A percentile compares a stretch with the other conserved stretches of the same genome.
Conservation (phyloP, 2,329 filamentous ascomycete genomes). For the Ophiognomonia clavigignenti-juglandacearum region DNA sequence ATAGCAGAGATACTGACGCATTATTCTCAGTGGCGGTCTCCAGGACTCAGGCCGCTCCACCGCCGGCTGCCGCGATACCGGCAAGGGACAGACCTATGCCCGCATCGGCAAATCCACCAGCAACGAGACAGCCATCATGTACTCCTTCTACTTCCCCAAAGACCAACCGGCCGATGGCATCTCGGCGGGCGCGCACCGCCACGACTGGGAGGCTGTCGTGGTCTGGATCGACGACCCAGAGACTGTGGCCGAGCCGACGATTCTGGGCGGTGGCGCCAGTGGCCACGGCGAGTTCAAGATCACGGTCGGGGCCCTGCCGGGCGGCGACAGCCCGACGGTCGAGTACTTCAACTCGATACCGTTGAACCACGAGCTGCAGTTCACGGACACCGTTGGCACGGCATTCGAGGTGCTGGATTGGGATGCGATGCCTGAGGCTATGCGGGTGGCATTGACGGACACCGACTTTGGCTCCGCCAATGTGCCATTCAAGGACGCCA, state of each 20-base stretch:
- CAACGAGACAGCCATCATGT: slow-evolving; percentile 31
- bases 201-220: slow-evolving; percentile 33
- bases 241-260: slow-evolving; percentile 21
- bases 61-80: slow-evolving; percentile 24
- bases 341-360: slow-evolving; percentile 29
- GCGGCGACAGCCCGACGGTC: slow-evolving; percentile 21
- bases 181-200: slow-evolving; percentile 28
- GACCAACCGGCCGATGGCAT: slow-evolving; percentile 29
- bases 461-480: slow-evolving; percentile 34
- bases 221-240: slow-evolving; percentile 25
- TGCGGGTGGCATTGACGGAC: slow-evolving; percentile 27
- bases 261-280: slow-evolving; percentile 30
- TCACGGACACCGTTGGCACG: slow-evolving; percentile 30
- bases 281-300: slow-evolving; percentile 29
- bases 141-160: slow-evolving; percentile 40
- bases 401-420: slow-evolving; percentile 33
- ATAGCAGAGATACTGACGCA: too few species aligned
- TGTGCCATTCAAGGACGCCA: slow-evolving; percentile 31
- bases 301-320: slow-evolving; percentile 16
- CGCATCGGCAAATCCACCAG: slow-evolving; percentile 21
- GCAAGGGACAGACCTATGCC: slow-evolving; percentile 31
- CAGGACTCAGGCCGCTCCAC: slow-evolving; percentile 23
- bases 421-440: slow-evolving; percentile 31
- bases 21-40: slow-evolving; percentile 26
- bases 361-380: slow-evolving; percentile 31